phyloP scores from a whole-genome alignment of 2,329 filamentous ascomycete genomes.

The Sarocladium strictum region DNA sequence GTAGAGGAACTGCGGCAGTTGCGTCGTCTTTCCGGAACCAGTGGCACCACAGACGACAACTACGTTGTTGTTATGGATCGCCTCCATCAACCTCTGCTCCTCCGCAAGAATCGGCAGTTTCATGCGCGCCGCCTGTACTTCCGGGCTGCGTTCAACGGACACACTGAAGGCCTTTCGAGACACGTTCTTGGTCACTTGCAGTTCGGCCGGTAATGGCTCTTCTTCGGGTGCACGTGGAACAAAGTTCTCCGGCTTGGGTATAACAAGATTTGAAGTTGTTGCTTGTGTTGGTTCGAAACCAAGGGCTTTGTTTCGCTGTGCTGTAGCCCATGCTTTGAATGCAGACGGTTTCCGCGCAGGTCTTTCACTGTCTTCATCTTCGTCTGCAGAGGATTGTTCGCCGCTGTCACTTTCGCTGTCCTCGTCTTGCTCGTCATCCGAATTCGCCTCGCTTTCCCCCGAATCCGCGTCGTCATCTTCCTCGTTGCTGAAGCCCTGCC shows the following conservation, averaged over 20 bases:
- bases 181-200: constrained; percentile 53
- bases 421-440: constrained; percentile 16
- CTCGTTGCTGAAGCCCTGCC: constrained; percentile 54
- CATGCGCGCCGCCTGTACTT: constrained; percentile 72
- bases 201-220: constrained; percentile 63
- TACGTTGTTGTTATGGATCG: constrained; percentile 83
- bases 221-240: constrained; percentile 61
- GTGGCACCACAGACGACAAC: constrained; percentile 93
- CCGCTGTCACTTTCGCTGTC: constrained; percentile 3
- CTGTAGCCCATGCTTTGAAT: constrained; percentile 90
- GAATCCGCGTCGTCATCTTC: constrained; percentile 20
- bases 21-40: constrained; percentile 95
- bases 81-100: constrained; percentile 97
- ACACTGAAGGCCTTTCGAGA: constrained; percentile 73
- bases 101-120: constrained; percentile 87
- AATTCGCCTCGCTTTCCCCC: constrained; percentile 7
- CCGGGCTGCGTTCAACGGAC: constrained; percentile 59
- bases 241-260: constrained; percentile 57
- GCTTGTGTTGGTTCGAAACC: constrained; percentile 51
- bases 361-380: constrained; percentile 21
- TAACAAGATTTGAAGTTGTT: constrained; percentile 37
- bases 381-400: constrained; percentile 23
- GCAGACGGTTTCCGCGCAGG: constrained; percentile 46
- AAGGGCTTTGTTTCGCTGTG: constrained; percentile 77
- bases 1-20: constrained; percentile 92